Percentiles rank a stretch among this genome's conserved stretches.
phyloP scores from a whole-genome alignment of 306 rosid species.

The Trifolium pratense region DNA sequence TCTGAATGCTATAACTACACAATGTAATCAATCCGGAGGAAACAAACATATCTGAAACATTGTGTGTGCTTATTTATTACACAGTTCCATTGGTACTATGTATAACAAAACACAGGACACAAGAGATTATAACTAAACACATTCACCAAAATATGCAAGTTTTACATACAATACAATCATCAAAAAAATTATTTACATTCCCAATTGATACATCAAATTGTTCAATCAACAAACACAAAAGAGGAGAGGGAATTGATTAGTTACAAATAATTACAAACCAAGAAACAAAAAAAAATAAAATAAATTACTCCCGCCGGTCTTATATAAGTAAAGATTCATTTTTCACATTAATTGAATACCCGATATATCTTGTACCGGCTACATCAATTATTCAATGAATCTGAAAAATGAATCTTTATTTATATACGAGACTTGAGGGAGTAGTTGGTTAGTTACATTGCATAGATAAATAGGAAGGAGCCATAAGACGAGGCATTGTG shows the following conservation, averaged over 20 bases:
- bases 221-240: conserved; percentile 33
- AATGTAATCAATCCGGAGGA: conserved; percentile 30
- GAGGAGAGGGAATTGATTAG: too few species aligned
- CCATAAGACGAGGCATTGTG: neutral
- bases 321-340: too few species aligned
- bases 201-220: conserved; percentile 36
- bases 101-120: neutral
- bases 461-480: neutral
- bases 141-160: neutral
- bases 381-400: too few species aligned
- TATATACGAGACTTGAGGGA: too few species aligned
- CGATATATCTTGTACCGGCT: too few species aligned
- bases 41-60: conserved; percentile 39
- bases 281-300: too few species aligned
- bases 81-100: conserved; percentile 30
- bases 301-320: too few species aligned
- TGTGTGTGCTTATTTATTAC: conserved; percentile 19
- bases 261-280: too few species aligned
- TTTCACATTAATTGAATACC: too few species aligned
- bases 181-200: conserved; percentile 6
- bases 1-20: conserved; percentile 51
- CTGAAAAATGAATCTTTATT: too few species aligned
- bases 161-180: conserved; percentile 18
- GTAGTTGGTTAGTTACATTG: conserved; percentile 19
- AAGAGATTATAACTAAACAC: neutral